Evolutionary conservation across 2,329 filamentous ascomycete species (phyloP), one percentile per base, ranked within the genome.

Genomic region (Ophiosphaerella korrae): DNA sequence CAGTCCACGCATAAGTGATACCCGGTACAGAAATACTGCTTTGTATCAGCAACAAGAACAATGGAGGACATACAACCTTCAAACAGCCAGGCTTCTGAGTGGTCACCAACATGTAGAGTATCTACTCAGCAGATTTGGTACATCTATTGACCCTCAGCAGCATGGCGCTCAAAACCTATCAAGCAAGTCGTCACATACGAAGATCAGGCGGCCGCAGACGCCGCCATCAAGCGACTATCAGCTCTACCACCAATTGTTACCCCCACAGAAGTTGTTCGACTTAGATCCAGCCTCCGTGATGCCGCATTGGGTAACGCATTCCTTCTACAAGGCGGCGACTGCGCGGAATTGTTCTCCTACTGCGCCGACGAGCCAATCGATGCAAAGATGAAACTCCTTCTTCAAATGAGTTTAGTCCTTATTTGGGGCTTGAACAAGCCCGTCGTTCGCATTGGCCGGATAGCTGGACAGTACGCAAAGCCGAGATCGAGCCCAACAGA

Each of bases 391-490:
- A 97, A 97, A 78, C 84, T 99, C 23, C 83, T 99, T 26, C 80
- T 99, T 52, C 94, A 99, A 77, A 97, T 99, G 93, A 96, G 90
- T 60, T 78, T 99, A 63, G 90, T 99, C 1, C 81, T 99, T 53
- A 92, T 97, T 72, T 97, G 92, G 88, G 94, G 90, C 33, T 80
- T 82, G 21, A 86, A 87, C 65, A 87, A 87, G 67, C 89, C 90
- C 5, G 92, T 99, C 3, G 91, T 99, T 41, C 86, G 94, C 62
- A 96, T 99, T 67, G 94, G 91, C 13, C 86, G 94, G 53, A 97
- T 97, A 86, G 94, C 94, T 11, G 94, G 94, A 3, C 94, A 99
- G 80, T 99, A 96, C 69, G 94, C 94, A 26, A 99, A 99, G 77
- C 94, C 93, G 2, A 82, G 94, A 49, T 96, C 91, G 3, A 96